phyloP scores from a whole-genome alignment of 345 rosid species.

The Jatropha curcas region DNA sequence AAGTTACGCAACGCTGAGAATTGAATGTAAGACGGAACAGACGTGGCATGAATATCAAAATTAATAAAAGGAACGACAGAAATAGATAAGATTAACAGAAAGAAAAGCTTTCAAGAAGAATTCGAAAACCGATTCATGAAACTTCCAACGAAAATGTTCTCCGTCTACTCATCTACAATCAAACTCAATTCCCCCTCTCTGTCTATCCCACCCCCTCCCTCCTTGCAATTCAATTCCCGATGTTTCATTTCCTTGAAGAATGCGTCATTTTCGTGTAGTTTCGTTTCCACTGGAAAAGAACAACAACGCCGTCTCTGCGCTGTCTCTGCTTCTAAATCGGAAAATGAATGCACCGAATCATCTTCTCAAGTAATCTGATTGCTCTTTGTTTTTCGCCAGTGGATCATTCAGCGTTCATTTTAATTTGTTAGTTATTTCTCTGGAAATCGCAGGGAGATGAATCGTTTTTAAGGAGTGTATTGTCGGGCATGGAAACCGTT shows the following conservation, averaged over 20 bases:
- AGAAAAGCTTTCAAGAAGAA: neutral
- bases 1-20: too few species aligned
- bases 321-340: conserved; percentile 34
- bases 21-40: too few species aligned
- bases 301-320: conserved; percentile 22
- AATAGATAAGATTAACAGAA: too few species aligned
- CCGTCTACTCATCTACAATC: conserved; percentile 19
- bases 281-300: conserved; percentile 3
- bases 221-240: conserved; percentile 9
- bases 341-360: conserved; percentile 18
- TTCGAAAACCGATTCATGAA: neutral
- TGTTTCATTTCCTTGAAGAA: conserved; percentile 19
- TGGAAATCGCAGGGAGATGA: conserved; percentile 43
- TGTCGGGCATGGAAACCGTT: conserved; percentile 66
- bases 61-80: too few species aligned
- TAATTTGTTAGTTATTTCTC: neutral
- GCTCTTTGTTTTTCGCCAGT: neutral
- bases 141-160: conserved; percentile 16
- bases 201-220: conserved; percentile 9
- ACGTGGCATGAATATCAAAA: conserved; percentile 2
- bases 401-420: neutral
- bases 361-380: conserved; percentile 36
- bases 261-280: neutral
- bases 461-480: conserved; percentile 69
- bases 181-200: conserved; percentile 11